phyloP scores from a whole-genome alignment of 768 basidiomycete genomes.

The Lyophyllum shimeji region DNA sequence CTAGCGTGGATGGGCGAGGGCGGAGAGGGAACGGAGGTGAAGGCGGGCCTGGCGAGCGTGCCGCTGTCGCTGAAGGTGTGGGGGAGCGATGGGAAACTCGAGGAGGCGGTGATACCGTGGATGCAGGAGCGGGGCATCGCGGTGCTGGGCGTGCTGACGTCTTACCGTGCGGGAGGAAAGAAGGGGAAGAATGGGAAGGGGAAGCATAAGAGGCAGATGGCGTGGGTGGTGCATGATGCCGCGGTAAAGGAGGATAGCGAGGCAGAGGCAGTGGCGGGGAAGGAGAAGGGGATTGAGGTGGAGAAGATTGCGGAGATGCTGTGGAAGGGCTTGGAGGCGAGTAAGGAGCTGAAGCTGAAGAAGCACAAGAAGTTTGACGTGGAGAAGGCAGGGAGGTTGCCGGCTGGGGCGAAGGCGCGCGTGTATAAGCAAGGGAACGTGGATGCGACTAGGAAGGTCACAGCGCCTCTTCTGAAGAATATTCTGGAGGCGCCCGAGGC shows the following conservation, averaged over 20 bases:
- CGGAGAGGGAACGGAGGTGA: no score
- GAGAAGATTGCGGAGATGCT: conserved; percentile 42
- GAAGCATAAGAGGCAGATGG: conserved; percentile 66
- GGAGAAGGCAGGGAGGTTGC: conserved; percentile 30
- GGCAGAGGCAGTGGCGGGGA: conserved; percentile 17
- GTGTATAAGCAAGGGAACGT: conserved; percentile 70
- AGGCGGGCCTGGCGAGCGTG: conserved; percentile 81
- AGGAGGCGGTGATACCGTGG: conserved; percentile 48
- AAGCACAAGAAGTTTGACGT: conserved; percentile 44
- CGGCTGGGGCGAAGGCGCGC: conserved; percentile 36
- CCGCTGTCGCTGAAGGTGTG: conserved; percentile 66
- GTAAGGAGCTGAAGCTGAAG: conserved; percentile 49
- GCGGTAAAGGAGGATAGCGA: not conserved
- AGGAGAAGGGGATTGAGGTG: not conserved
- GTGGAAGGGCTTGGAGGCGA: conserved; percentile 60
- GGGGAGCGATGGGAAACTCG: conserved; percentile 43
- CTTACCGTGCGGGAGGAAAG: conserved; percentile 43
- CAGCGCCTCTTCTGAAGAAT: conserved; percentile 62
- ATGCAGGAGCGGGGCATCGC: conserved; percentile 64
- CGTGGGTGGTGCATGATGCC: conserved; percentile 58
- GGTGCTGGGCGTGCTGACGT: conserved; percentile 79
- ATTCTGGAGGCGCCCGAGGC: conserved; percentile 45
- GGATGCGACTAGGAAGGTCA: conserved; percentile 60
- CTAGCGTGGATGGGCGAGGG: conserved; percentile 26
- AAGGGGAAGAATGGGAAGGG: conserved; percentile 32